Evolutionary conservation across 257 asterid species (phyloP).

Genomic region (Ilex asprella): DNA sequence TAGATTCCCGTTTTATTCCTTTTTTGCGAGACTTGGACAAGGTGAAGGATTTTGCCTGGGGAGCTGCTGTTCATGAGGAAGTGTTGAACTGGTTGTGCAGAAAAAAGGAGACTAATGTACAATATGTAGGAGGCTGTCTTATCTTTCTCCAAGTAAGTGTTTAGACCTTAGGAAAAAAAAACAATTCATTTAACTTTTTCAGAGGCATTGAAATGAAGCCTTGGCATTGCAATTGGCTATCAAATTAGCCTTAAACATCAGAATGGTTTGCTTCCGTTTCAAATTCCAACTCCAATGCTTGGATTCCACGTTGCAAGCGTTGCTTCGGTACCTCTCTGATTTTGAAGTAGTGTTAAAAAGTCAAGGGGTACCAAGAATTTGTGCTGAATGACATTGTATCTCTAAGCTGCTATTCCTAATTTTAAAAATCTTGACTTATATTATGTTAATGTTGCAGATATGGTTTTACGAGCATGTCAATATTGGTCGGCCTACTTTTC

Average conservation of each 20-base stretch:
- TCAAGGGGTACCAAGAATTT: background rate
- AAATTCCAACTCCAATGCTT: too few relatives aligned
- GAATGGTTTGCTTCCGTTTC: too few relatives aligned
- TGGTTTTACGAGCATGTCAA: slow-evolving; percentile 22
- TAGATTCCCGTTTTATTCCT: slow-evolving; percentile 21
- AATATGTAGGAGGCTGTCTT: slow-evolving; percentile 29
- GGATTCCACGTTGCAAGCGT: too few relatives aligned
- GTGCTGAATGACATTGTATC: background rate
- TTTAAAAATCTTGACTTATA: background rate
- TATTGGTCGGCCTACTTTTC: slow-evolving; percentile 13
- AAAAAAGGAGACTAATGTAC: slow-evolving; percentile 17
- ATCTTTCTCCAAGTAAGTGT: slow-evolving; percentile 23
- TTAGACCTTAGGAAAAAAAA: background rate
- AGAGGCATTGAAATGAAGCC: background rate
- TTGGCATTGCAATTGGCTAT: background rate
- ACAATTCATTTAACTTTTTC: background rate
- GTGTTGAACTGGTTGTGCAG: slow-evolving; percentile 18
- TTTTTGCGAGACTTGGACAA: slow-evolving; percentile 16
- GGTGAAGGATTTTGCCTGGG: slow-evolving; percentile 22
- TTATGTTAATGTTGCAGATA: slow-evolving; percentile 13
- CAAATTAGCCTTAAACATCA: too few relatives aligned
- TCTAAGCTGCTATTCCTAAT: background rate
- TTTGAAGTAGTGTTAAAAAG: background rate
- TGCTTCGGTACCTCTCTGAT: too few relatives aligned
- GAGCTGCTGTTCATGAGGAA: slow-evolving; percentile 22